phyloP scores from a whole-genome alignment of 139 green algal species.

The Desmodesmus armatus region DNA sequence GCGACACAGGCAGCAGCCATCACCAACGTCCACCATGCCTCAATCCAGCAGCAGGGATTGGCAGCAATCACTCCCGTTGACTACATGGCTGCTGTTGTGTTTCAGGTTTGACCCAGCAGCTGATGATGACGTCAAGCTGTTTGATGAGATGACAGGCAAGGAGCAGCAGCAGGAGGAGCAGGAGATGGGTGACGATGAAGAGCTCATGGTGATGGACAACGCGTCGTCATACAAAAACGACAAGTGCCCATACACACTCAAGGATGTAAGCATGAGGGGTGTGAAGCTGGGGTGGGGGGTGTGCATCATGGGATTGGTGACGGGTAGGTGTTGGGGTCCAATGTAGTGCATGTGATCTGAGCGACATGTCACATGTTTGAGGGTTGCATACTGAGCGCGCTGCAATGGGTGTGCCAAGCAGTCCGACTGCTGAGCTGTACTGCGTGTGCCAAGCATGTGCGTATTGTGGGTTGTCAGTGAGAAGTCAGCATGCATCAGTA shows the following conservation, averaged over 20 bases:
- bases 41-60: too few species aligned
- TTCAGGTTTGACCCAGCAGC: background rate
- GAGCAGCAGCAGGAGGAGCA: conserved; percentile 12
- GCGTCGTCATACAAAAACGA: background rate
- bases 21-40: too few species aligned
- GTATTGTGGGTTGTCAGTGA: background rate
- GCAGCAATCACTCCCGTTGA: background rate
- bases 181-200: background rate
- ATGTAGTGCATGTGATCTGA: background rate
- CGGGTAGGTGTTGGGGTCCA: background rate
- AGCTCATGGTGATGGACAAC: background rate
- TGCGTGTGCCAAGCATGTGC: too few species aligned
- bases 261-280: background rate
- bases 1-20: background rate
- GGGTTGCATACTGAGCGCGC: background rate
- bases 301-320: background rate
- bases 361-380: background rate
- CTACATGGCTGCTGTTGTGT: conserved; percentile 5
- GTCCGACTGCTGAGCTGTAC: background rate
- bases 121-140: background rate
- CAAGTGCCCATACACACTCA: conserved; percentile 29
- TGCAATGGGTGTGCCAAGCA: background rate
- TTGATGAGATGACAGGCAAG: conserved; percentile 17
- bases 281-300: background rate
- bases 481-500: too few species aligned